Conservation (phyloP, 2,329 filamentous ascomycete species). For the Chrysoporthe austroafricana region DNA sequence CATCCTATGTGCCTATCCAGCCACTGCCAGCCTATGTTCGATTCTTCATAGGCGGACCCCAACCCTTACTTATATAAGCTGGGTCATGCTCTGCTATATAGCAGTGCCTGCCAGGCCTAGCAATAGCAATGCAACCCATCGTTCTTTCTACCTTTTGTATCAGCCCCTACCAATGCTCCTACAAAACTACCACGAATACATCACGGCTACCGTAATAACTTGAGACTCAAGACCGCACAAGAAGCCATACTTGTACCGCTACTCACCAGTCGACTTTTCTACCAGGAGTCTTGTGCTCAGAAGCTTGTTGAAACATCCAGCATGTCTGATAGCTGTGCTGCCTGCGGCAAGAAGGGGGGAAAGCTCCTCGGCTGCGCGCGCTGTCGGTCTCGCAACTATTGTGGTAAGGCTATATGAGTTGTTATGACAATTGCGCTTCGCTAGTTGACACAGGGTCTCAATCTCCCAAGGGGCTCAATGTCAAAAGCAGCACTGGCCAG, state of each 20-base stretch:
- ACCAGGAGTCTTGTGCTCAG: background rate
- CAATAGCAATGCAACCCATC: no score
- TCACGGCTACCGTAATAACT: background rate
- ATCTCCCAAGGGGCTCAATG: background rate
- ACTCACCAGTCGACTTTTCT: background rate
- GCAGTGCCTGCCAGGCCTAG: no score
- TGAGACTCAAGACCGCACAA: background rate
- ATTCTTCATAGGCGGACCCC: no score
- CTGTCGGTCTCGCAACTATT: conserved; percentile 1
- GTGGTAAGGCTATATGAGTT: background rate
- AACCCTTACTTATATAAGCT: no score
- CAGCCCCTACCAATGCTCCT: no score
- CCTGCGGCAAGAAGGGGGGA: background rate
- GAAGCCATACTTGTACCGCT: background rate
- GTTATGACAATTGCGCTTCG: background rate
- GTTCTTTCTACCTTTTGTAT: no score
- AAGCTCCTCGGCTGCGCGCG: background rate
- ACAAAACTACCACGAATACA: no score
- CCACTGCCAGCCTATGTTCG: no score
- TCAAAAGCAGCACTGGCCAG: conserved; percentile 21
- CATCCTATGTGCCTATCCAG: no score
- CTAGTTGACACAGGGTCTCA: background rate
- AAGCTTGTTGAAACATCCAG: background rate
- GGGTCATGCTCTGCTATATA: no score
- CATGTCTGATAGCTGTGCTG: background rate